Conservation (phyloP, 2,329 filamentous ascomycete genomes). For the Aspergillus tanneri region DNA sequence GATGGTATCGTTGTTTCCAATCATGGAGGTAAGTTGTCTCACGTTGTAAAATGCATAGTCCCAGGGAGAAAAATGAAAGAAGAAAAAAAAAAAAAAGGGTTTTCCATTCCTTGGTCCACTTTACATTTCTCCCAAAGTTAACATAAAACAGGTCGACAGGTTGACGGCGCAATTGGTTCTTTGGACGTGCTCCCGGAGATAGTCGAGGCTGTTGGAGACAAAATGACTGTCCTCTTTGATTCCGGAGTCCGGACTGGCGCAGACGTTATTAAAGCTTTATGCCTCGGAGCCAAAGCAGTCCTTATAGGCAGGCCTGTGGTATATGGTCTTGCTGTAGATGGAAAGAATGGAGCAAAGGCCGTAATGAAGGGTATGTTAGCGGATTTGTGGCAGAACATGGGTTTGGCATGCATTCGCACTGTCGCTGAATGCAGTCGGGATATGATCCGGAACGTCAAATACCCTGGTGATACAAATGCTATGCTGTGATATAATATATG, state of each 20-base stretch:
- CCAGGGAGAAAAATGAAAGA: too few species aligned
- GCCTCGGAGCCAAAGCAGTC: slow-evolving; percentile 58
- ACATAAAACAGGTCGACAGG: slow-evolving; percentile 41
- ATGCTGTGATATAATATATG: slow-evolving; percentile 28
- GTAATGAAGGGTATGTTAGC: slow-evolving; percentile 52
- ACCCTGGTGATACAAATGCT: slow-evolving; percentile 36
- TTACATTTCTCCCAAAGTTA: background rate
- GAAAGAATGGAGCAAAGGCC: slow-evolving; percentile 55
- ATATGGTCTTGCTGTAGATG: slow-evolving; percentile 58
- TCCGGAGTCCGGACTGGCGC: slow-evolving; percentile 51
- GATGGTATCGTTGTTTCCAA: slow-evolving; percentile 55
- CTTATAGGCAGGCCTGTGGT: slow-evolving; percentile 59
- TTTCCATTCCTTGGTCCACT: too few species aligned
- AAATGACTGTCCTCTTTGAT: slow-evolving; percentile 52
- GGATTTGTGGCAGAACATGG: slow-evolving; percentile 58
- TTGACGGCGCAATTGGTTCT: slow-evolving; percentile 53
- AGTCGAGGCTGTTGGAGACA: slow-evolving; percentile 57
- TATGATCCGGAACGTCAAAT: slow-evolving; percentile 36
- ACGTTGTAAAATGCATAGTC: background rate
- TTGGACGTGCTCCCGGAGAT: slow-evolving; percentile 59
- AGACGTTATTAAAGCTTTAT: slow-evolving; percentile 54
- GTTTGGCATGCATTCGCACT: slow-evolving; percentile 51
- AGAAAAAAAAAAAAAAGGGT: too few species aligned
- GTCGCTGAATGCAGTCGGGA: slow-evolving; percentile 36
- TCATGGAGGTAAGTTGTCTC: slow-evolving; percentile 45